Evolutionary conservation across 768 basidiomycete genomes (phyloP), one percentile per base, ranked within the genome.

Genomic region (Boletus edulis): DNA sequence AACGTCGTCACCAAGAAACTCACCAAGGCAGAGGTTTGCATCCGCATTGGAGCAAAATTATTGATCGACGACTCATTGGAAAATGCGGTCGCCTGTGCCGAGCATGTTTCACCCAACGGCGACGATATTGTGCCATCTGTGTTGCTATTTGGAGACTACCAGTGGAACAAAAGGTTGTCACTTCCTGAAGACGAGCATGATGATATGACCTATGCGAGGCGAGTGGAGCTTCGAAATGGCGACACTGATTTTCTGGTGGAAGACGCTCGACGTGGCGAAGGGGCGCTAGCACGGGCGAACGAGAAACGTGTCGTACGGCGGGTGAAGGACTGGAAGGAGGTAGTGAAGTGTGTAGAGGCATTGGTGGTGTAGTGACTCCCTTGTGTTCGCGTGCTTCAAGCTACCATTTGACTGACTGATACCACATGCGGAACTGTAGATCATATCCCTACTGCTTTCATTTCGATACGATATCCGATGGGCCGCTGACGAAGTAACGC

Each of bases 21-120:
- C 45, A 82, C 77, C 56, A 92, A 92, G 66, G 83, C 86, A n/a
- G 82, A 87, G 63, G 81, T 90, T 44, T 87, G 89, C 64, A 72
- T 80, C 34, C 75, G 81, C 55, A 71, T 91, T 17, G 78, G 78
- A 15, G 86, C 89, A 12, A 75, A 77, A 39, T 65, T 91, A 38
- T 73, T 93, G 49, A 83, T 93, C 54, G 91, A 93, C 68, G 91
- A 93, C 72, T 90, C 89, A 7, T 63, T 85, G 40, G 90, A 92
- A 69, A 91, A 92, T 68, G 87, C 86, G 37, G 59, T 87, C 27
- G 77, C 82, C 53, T 85, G 84, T 58, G 78, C 76, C 0, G 76
- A 66, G 32, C 41, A 73, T 51, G 38, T 54, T 20, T 44, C 65
- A 22, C 49, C 49, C n/a, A 56, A 40, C 5, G 63, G 38, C 17